These are phyloP conservation scores for Phyllostachys edulis DNA, from an alignment of 176 grass and related monocot species.

Conservation along the genomic window DNA sequence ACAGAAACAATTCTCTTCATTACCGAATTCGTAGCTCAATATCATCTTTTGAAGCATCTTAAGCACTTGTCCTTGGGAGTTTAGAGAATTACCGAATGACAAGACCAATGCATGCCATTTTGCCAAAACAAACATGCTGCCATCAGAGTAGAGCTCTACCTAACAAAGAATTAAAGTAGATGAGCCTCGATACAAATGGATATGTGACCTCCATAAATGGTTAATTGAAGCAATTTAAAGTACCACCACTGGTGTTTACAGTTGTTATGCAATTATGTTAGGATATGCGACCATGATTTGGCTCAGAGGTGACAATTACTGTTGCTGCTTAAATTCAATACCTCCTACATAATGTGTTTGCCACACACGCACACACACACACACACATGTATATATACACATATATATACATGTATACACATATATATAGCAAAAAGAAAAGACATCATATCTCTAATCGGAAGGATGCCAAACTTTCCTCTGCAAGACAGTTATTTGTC, in stretches of 20 bases:
- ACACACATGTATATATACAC: too few species aligned
- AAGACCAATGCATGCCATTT: neutral
- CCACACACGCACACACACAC: too few species aligned
- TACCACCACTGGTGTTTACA: neutral
- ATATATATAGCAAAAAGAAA: neutral
- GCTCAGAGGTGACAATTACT: neutral
- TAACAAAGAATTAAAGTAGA: neutral
- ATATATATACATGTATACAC: too few species aligned
- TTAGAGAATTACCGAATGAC: neutral
- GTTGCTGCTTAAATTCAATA: too few species aligned
- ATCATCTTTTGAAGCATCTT: neutral
- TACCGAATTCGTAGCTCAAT: neutral
- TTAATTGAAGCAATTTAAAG: neutral
- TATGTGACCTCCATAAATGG: neutral
- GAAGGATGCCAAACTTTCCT: neutral
- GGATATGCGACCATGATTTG: neutral
- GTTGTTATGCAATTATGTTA: neutral
- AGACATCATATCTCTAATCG: neutral
- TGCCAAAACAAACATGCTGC: neutral
- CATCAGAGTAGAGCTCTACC: neutral
- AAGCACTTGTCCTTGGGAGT: neutral
- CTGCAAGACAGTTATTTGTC: neutral
- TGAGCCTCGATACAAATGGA: neutral
- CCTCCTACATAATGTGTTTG: too few species aligned
- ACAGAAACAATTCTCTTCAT: neutral